Evolutionary conservation across 2,329 filamentous ascomycete species (phyloP).

Genomic region (Aspergillus nomiae): DNA sequence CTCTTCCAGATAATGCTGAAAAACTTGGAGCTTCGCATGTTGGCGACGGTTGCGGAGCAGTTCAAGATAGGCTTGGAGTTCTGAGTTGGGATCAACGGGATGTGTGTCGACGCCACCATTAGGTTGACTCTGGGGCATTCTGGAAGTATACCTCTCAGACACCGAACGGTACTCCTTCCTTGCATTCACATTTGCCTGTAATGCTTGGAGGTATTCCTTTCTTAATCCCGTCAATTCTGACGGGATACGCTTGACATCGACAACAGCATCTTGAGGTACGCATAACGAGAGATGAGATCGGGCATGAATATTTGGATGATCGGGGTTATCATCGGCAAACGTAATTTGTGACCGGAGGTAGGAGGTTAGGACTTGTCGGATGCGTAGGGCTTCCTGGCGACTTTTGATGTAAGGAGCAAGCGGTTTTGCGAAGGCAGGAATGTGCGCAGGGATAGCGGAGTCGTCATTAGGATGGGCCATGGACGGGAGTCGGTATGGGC

Average conservation of each 20-base stretch:
- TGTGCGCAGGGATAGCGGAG: slow-evolving; percentile 24
- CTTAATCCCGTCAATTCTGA: slow-evolving; percentile 46
- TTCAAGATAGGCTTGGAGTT: slow-evolving; percentile 44
- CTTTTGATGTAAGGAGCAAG: slow-evolving; percentile 43
- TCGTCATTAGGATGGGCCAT: slow-evolving; percentile 27
- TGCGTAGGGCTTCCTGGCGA: slow-evolving; percentile 41
- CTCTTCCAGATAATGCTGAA: slow-evolving; percentile 49
- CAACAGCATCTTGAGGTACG: slow-evolving; percentile 33
- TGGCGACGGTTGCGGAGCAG: slow-evolving; percentile 50
- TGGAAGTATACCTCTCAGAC: slow-evolving; percentile 33
- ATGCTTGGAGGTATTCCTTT: slow-evolving; percentile 48
- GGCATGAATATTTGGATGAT: slow-evolving; percentile 20
- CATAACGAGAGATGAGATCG: slow-evolving; percentile 39
- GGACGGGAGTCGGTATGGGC: neutral
- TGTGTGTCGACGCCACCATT: slow-evolving; percentile 18
- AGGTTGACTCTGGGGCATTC: slow-evolving; percentile 27
- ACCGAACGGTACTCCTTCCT: slow-evolving; percentile 40
- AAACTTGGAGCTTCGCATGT: slow-evolving; percentile 49
- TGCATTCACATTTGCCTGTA: slow-evolving; percentile 46
- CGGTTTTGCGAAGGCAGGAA: slow-evolving; percentile 38
- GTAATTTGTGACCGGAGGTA: slow-evolving; percentile 41
- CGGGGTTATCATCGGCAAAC: slow-evolving; percentile 30
- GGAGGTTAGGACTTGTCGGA: slow-evolving; percentile 41
- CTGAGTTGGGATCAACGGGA: slow-evolving; percentile 24
- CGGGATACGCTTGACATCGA: slow-evolving; percentile 37